These are phyloP conservation scores for Senna tora DNA, from an alignment of 306 rosid species.

Conservation along the genomic window DNA sequence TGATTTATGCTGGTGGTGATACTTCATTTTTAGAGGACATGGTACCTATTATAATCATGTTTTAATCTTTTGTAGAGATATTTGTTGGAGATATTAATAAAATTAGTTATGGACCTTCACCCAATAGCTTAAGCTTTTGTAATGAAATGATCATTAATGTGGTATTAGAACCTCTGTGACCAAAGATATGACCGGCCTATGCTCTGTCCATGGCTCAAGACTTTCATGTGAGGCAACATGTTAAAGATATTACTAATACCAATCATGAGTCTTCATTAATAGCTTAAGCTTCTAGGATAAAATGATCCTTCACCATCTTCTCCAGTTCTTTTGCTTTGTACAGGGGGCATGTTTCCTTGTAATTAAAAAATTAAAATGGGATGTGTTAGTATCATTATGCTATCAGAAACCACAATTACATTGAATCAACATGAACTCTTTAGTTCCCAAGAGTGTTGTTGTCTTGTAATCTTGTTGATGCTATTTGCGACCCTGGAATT, in stretches of 20 bases:
- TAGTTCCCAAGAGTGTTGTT: neutral
- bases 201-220: neutral
- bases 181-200: neutral
- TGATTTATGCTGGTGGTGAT: conserved; percentile 3
- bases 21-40: neutral
- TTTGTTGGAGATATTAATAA: neutral
- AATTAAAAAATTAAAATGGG: neutral
- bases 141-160: neutral
- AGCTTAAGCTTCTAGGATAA: neutral
- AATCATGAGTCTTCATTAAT: neutral
- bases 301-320: neutral
- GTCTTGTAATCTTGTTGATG: too few species aligned
- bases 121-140: neutral
- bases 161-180: neutral
- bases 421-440: conserved; percentile 10
- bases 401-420: neutral
- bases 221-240: neutral
- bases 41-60: neutral
- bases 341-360: neutral
- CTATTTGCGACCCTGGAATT: neutral
- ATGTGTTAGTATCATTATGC: neutral
- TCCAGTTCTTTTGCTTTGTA: conserved; percentile 14
- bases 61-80: neutral
- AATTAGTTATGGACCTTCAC: neutral
- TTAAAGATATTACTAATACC: too few species aligned